Conservation (phyloP, 257 asterid species). For the Thymus quinquecostatus region DNA sequence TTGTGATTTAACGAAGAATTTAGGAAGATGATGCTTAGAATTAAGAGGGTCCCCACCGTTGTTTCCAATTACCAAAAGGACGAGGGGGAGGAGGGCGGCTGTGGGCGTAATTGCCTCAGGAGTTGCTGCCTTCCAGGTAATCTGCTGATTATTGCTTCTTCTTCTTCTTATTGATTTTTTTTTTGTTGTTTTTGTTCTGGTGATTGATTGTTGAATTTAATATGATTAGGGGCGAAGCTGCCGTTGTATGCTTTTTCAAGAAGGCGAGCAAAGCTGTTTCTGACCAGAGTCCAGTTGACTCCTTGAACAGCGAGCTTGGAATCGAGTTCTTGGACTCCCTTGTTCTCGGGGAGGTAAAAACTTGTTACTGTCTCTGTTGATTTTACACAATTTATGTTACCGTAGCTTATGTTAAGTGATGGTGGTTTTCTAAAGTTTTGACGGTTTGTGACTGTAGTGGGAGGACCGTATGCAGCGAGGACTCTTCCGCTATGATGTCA, state of each 20-base stretch:
- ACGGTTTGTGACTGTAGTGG: constrained; percentile 56
- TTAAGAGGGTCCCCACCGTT: constrained; percentile 81
- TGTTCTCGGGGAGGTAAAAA: constrained; percentile 68
- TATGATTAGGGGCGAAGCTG: constrained; percentile 61
- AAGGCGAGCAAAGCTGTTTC: constrained; percentile 37
- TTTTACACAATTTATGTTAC: neutral
- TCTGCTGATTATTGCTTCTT: neutral
- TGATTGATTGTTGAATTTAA: constrained; percentile 4
- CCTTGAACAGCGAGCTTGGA: constrained; percentile 44
- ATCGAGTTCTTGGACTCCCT: constrained; percentile 72
- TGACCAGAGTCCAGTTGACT: constrained; percentile 36
- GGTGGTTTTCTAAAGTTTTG: neutral
- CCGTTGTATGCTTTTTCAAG: constrained; percentile 70
- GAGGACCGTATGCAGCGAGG: constrained; percentile 92
- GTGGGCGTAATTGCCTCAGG: constrained; percentile 80
- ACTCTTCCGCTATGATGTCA: constrained; percentile 92
- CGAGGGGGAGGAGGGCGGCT: constrained; percentile 66
- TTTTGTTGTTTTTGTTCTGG: neutral
- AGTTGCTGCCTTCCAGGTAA: constrained; percentile 72
- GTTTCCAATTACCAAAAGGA: constrained; percentile 79
- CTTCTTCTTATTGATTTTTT: neutral
- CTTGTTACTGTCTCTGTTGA: neutral
- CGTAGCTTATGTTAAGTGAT: neutral
- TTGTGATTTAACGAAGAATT: neutral
- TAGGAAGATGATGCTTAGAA: constrained; percentile 56